Percentiles rank a stretch among this genome's conserved stretches.
Conservation (phyloP, 2,329 filamentous ascomycete genomes). For the Verruconis gallopava region DNA sequence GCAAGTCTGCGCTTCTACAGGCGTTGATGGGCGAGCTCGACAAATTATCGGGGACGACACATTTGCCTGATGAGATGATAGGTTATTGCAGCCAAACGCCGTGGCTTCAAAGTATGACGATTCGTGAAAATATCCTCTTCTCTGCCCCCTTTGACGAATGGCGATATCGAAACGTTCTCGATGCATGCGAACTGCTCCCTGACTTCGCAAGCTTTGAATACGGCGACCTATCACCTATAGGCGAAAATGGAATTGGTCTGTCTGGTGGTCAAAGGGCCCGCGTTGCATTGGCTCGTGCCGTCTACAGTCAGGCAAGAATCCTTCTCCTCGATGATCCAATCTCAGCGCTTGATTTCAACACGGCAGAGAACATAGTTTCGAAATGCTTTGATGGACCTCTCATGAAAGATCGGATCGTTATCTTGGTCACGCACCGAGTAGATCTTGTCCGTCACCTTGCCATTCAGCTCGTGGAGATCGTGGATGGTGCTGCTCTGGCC, state of each 20-base stretch:
- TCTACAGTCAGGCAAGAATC: slow-evolving; percentile 43
- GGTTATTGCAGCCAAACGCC: slow-evolving; percentile 54
- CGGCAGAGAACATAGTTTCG: slow-evolving; percentile 46
- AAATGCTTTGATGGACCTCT: slow-evolving; percentile 44
- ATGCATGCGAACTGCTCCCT: slow-evolving; percentile 47
- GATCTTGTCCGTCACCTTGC: slow-evolving; percentile 64
- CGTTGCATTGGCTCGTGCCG: slow-evolving; percentile 46
- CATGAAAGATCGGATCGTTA: slow-evolving; percentile 38
- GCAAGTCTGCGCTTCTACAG: slow-evolving; percentile 50
- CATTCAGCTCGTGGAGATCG: slow-evolving; percentile 58
- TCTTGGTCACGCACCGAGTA: slow-evolving; percentile 52
- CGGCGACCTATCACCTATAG: slow-evolving; percentile 48
- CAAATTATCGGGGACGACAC: slow-evolving; percentile 34
- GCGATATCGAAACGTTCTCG: slow-evolving; percentile 55
- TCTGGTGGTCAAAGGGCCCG: slow-evolving; percentile 49
- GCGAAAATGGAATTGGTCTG: slow-evolving; percentile 48
- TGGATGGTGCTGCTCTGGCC: slow-evolving; percentile 22
- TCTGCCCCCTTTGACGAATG: slow-evolving; percentile 53
- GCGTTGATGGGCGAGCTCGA: slow-evolving; percentile 48
- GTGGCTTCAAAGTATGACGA: slow-evolving; percentile 58
- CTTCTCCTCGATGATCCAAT: slow-evolving; percentile 47
- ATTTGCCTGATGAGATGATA: slow-evolving; percentile 40
- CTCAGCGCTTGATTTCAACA: slow-evolving; percentile 50
- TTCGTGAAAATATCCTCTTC: slow-evolving; percentile 56
- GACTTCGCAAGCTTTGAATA: slow-evolving; percentile 51